Evolutionary conservation across 139 green algal species (phyloP).

Genomic region (Ulvella scutata): DNA sequence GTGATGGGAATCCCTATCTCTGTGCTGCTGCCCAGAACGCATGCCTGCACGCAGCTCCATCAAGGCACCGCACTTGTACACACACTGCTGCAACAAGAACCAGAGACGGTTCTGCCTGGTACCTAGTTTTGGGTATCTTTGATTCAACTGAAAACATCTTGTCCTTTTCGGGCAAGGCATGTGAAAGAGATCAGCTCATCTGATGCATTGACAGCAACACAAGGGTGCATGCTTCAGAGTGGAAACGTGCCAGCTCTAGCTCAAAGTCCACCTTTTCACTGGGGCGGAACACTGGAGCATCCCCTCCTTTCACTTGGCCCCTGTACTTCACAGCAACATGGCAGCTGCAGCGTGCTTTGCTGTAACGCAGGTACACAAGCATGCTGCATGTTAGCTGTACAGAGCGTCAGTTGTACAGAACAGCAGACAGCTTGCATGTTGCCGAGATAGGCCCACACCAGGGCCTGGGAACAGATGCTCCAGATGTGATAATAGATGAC

Average conservation of each 20-base stretch:
- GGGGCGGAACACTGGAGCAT: conserved; percentile 22
- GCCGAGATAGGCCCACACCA: conserved; percentile 13
- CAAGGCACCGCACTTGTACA: background rate
- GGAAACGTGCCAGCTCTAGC: conserved; percentile 68
- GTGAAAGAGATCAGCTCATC: too few relatives aligned
- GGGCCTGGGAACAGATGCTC: conserved; percentile 46
- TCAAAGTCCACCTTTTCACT: conserved; percentile 69
- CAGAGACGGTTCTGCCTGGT: too few relatives aligned
- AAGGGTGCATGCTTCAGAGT: background rate
- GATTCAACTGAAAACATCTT: too few relatives aligned
- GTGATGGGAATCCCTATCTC: conserved; percentile 42
- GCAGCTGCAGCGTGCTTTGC: background rate
- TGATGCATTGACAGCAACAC: background rate
- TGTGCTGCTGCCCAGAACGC: conserved; percentile 63
- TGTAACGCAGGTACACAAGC: background rate
- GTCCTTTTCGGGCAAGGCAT: too few relatives aligned
- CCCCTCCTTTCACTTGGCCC: conserved; percentile 19
- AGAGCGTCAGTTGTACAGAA: background rate
- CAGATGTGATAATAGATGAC: conserved; percentile 77
- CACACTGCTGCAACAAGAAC: too few relatives aligned
- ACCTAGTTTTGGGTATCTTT: too few relatives aligned
- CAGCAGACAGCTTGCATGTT: background rate
- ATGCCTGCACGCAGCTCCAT: conserved; percentile 21
- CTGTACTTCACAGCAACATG: conserved; percentile 15
- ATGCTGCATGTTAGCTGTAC: background rate